phyloP scores from a whole-genome alignment of 495 filamentous ascomycete species.

The Penicillium argentinense region DNA sequence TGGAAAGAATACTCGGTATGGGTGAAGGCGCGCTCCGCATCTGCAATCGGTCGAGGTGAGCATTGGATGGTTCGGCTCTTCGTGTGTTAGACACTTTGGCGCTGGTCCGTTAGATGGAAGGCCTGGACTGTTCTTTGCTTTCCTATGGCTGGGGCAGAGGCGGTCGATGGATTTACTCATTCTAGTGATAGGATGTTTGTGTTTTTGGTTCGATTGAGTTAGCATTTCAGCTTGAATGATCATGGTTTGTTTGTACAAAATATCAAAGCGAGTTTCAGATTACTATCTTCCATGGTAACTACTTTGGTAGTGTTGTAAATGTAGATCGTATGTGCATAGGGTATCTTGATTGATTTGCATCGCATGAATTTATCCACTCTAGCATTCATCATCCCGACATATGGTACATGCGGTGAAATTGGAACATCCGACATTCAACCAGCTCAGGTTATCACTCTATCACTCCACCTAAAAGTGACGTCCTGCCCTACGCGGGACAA shows the following conservation, averaged over 20 bases:
- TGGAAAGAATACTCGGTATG: not conserved
- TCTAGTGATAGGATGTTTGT: slow-evolving; percentile 2
- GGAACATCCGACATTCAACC: too few relatives aligned
- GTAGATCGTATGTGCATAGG: slow-evolving; percentile 1
- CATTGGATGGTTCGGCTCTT: too few relatives aligned
- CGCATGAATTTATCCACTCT: too few relatives aligned
- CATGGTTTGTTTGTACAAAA: slow-evolving; percentile 15
- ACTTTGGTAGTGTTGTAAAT: not conserved
- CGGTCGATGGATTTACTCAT: too few relatives aligned
- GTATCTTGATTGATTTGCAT: too few relatives aligned
- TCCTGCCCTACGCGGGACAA: slow-evolving; percentile 52
- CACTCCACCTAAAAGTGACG: slow-evolving; percentile 45
- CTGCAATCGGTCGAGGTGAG: too few relatives aligned
- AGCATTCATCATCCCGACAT: too few relatives aligned
- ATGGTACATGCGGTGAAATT: too few relatives aligned
- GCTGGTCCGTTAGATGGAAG: slow-evolving; percentile 8
- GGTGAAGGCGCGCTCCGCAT: too few relatives aligned
- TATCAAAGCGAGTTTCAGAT: slow-evolving; percentile 4
- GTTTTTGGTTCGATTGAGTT: not conserved
- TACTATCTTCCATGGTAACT: slow-evolving; percentile 1
- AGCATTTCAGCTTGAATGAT: not conserved
- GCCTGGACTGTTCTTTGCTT: not conserved
- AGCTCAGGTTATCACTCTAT: not conserved
- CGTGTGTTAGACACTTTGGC: slow-evolving; percentile 6
- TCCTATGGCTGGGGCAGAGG: not conserved